A percentile compares a stretch with the other conserved stretches of the same genome.
These are phyloP conservation scores for Medicago lupulina DNA, from an alignment of 306 rosid genomes.

Conservation along the genomic window DNA sequence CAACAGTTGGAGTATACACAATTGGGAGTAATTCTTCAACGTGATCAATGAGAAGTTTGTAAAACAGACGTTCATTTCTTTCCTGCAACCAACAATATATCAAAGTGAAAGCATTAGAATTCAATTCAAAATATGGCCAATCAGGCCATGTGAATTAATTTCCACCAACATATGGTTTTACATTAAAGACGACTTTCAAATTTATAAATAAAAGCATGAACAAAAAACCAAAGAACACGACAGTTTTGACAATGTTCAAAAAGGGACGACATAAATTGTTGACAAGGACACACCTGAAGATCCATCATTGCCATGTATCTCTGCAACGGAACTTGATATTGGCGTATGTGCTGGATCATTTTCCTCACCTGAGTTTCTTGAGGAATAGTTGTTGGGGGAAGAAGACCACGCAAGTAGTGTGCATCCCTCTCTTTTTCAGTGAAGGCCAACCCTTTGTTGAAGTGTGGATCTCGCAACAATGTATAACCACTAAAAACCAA, in stretches of 20 bases:
- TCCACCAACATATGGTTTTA: no score
- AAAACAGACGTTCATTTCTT: constrained; percentile 86
- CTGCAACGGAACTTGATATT: constrained; percentile 90
- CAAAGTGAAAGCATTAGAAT: constrained; percentile 28
- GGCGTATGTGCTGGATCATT: constrained; percentile 85
- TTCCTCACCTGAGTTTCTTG: constrained; percentile 97
- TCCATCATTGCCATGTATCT: constrained; percentile 98
- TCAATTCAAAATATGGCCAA: not conserved
- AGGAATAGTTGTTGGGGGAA: constrained; percentile 78
- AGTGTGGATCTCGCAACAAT: constrained; percentile 90
- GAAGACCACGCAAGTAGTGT: constrained; percentile 96
- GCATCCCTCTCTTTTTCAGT: constrained; percentile 92
- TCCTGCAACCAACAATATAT: constrained; percentile 60
- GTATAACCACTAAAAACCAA: constrained; percentile 76
- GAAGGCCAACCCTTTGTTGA: constrained; percentile 97
- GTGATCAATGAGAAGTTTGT: constrained; percentile 86
- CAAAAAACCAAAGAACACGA: not conserved
- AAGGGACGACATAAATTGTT: not conserved
- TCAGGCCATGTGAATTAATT: not conserved
- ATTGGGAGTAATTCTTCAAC: constrained; percentile 96
- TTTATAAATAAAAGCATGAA: not conserved
- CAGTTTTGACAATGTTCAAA: not conserved
- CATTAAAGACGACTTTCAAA: not conserved
- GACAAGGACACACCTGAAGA: constrained; percentile 78
- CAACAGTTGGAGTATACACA: constrained; percentile 97